Base-by-base conservation (phyloP, 805 yeast genomes). In the Candida pseudoglaebosa region DNA sequence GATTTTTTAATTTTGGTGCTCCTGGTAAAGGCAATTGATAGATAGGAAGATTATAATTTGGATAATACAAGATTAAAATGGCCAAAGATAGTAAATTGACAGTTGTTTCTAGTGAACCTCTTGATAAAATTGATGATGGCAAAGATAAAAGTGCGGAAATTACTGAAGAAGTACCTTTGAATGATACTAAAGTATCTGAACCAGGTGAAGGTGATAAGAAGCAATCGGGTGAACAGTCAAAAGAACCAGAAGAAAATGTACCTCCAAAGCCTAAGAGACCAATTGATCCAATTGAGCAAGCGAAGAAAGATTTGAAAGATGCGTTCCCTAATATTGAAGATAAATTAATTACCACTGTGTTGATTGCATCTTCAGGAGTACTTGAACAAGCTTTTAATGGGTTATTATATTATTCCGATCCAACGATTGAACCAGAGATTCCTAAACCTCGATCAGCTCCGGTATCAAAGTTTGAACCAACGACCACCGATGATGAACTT, bases 341-440 rank as follows among this genome's bases (percentile, higher is more conserved):
- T 21, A 76, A 79, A 44, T 76, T 80, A 50, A 70, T 87, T 45
- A 78, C 80, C 39, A 89, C 95, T 20, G 82, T 87, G 1, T 67
- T 90, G 40, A 85, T 93, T 56, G 98, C 98, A 2, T 79, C 95
- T 14, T 77, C 73, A 34, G 96, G 95, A 20, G 70, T 75, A 34
- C 57, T 87, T 32, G 96, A 88, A 50, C 81, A 85, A 1, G 95
- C 96, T 1, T 91, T 91, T 67, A 84, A 83, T 58, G 97, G 96
- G 0, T 67, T 90, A 51, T 67, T 91, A 43, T 87, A 76, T 49
- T 63, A 87, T 39, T 80, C 86, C 13, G 96, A 90, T 60, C 91
- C 91, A 7, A 57, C 70, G 3, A 70, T 71, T 43, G 72, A 72
- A 44, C 78, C 82, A 10, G 77, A 73, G 44, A 67, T 76, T 34